A percentile compares a stretch with the other conserved stretches of the same genome.
These are phyloP conservation scores for Mortierella sp. DNA, from an alignment of 371 early-diverging fungal genomes.

Conservation along the genomic window DNA sequence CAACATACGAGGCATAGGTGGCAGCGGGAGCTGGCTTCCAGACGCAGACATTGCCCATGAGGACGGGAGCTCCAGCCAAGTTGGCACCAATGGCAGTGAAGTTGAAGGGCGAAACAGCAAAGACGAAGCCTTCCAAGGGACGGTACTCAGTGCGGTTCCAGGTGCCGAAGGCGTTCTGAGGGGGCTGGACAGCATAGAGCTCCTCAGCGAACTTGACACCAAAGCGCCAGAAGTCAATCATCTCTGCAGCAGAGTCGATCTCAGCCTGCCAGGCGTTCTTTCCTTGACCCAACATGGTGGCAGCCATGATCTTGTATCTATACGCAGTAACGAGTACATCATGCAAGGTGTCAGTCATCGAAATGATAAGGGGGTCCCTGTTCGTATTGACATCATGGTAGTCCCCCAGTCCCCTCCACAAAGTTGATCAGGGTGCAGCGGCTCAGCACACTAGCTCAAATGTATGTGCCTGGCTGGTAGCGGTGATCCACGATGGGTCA, in stretches of 20 bases:
- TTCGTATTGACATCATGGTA: too few relatives aligned
- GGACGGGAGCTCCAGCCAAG: slow-evolving; percentile 91
- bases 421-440: too few relatives aligned
- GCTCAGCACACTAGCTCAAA: too few relatives aligned
- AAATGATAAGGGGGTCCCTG: too few relatives aligned
- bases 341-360: background rate
- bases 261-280: slow-evolving; percentile 99
- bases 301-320: slow-evolving; percentile 92
- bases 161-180: slow-evolving; percentile 83
- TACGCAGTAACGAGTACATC: background rate
- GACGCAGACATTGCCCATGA: slow-evolving; percentile 97
- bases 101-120: slow-evolving; percentile 98
- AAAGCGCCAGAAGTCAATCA: slow-evolving; percentile 95
- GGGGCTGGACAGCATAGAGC: slow-evolving; percentile 93
- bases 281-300: slow-evolving; percentile 98
- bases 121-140: slow-evolving; percentile 95
- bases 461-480: too few relatives aligned
- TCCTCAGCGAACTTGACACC: slow-evolving; percentile 95
- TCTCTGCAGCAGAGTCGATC: slow-evolving; percentile 96
- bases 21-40: slow-evolving; percentile 97
- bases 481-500: slow-evolving; percentile 5
- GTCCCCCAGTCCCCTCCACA: too few relatives aligned
- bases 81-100: slow-evolving; percentile 99
- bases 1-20: slow-evolving; percentile 90
- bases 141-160: slow-evolving; percentile 99